phyloP scores from a whole-genome alignment of 129 eudicot genomes.

The Artemisia annua region DNA sequence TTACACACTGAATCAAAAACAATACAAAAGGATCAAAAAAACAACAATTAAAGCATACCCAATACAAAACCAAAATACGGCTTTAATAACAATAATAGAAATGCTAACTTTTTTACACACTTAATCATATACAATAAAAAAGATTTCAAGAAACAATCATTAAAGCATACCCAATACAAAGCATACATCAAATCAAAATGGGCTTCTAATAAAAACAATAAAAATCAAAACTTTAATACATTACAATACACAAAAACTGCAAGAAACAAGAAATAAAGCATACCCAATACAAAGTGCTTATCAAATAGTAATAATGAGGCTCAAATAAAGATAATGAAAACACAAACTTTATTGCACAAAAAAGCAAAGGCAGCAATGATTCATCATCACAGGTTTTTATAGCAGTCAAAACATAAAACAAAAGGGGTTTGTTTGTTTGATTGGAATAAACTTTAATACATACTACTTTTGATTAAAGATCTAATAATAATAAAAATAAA shows the following conservation, averaged over 20 bases:
- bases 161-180: slow-evolving; percentile 1
- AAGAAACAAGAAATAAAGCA: too few species aligned
- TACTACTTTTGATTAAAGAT: too few species aligned
- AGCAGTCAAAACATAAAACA: too few species aligned
- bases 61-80: too few species aligned
- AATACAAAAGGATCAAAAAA: slow-evolving; percentile 8
- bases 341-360: slow-evolving; percentile 36
- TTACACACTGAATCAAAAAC: slow-evolving; percentile 38
- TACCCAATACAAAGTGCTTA: too few species aligned
- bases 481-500: too few species aligned
- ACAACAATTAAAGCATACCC: slow-evolving; percentile 19
- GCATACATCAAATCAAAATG: too few species aligned
- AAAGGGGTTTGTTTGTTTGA: too few species aligned
- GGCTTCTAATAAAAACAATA: too few species aligned
- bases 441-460: too few species aligned
- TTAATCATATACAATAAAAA: too few species aligned
- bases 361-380: slow-evolving; percentile 47
- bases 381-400: neutral
- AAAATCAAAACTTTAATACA: neutral
- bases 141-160: slow-evolving; percentile 4
- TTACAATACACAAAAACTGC: slow-evolving; percentile 26
- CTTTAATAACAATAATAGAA: too few species aligned
- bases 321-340: slow-evolving; percentile 27
- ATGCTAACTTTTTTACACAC: neutral
- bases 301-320: slow-evolving; percentile 18